Evolutionary conservation across 495 filamentous ascomycete species (phyloP).

Genomic region (Sordaria brevicollis): DNA sequence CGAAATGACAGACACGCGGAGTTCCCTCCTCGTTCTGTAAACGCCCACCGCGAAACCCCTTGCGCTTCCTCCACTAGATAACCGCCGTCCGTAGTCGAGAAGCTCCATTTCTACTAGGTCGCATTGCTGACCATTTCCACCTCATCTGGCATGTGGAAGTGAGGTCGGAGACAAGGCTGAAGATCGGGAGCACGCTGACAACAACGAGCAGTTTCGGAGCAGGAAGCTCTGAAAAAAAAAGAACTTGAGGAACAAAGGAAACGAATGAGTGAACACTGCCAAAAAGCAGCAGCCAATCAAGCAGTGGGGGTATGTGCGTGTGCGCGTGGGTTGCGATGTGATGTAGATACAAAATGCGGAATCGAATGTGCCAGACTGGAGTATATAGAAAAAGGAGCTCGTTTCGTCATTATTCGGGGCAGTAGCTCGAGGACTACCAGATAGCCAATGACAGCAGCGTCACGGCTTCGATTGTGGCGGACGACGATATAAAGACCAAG

Average conservation of each 20-base stretch:
- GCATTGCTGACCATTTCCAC: not conserved
- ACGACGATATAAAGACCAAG: not conserved
- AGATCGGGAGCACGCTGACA: not conserved
- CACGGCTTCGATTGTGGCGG: not conserved
- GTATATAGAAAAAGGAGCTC: not conserved
- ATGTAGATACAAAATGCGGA: not conserved
- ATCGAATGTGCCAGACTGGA: not conserved
- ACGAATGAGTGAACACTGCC: not conserved
- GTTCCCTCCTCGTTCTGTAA: not conserved
- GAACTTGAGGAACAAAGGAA: not conserved
- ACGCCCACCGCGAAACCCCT: not conserved
- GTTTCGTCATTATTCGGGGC: not conserved
- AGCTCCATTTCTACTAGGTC: not conserved
- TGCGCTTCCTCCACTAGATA: not conserved
- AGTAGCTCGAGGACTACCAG: not conserved
- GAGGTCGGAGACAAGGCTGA: not conserved
- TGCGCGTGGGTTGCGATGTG: not conserved
- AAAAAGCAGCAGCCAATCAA: not conserved
- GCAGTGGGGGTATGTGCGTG: not conserved
- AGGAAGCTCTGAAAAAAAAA: not conserved
- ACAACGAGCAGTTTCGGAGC: not conserved
- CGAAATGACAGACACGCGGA: not conserved
- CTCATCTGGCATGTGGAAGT: not conserved
- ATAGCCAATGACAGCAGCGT: not conserved
- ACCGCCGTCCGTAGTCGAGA: not conserved